Conservation (phyloP, 352 stramenopile species). For the Globisporangium cystogenes region DNA sequence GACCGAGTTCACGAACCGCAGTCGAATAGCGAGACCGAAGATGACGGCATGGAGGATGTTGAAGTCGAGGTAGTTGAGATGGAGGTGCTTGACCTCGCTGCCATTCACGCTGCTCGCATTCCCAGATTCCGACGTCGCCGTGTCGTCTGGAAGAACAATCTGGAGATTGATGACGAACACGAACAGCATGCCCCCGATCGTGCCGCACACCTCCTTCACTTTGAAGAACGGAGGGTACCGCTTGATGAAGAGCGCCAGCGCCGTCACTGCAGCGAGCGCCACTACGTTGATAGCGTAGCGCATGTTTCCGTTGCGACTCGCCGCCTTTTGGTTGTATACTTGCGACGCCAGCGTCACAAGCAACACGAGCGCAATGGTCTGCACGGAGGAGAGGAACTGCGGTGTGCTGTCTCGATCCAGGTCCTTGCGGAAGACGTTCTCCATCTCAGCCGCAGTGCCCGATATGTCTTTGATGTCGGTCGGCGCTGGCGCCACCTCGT, state of each 20-base stretch:
- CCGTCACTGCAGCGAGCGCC: conserved; percentile 18
- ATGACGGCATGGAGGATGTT: conserved; percentile 53
- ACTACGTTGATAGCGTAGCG: conserved; percentile 33
- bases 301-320: conserved; percentile 15
- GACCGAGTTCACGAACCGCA: conserved; percentile 52
- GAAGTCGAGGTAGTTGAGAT: conserved; percentile 30
- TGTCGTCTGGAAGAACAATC: conserved; percentile 19
- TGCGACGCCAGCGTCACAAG: conserved; percentile 34
- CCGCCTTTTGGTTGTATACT: conserved; percentile 26
- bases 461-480: conserved; percentile 30
- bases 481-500: neutral
- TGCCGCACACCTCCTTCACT: conserved; percentile 29
- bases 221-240: conserved; percentile 26
- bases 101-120: neutral
- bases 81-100: conserved; percentile 1
- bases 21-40: conserved; percentile 46
- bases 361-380: conserved; percentile 24
- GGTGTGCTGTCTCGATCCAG: conserved; percentile 42
- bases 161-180: conserved; percentile 34
- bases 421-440: conserved; percentile 41
- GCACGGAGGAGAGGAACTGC: conserved; percentile 42
- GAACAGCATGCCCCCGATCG: conserved; percentile 25
- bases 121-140: neutral
- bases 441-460: conserved; percentile 46
- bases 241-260: conserved; percentile 23